phyloP scores from a whole-genome alignment of 108 stramenopile species.

The Cyclostephanos tholiformis region DNA sequence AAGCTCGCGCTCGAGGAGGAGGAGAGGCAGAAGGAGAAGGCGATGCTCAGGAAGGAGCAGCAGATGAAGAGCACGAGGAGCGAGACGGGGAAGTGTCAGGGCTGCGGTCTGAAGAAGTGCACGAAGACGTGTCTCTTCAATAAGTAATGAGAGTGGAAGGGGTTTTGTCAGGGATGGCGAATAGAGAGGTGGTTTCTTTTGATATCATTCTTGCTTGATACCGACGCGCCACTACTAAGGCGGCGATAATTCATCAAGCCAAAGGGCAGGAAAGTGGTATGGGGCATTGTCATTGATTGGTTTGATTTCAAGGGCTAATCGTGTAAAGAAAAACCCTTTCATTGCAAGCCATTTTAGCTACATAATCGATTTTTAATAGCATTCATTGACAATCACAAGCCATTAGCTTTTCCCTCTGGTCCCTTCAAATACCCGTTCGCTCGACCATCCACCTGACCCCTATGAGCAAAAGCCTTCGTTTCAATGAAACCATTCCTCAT shows the following conservation, averaged over 20 bases:
- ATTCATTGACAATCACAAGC: neutral
- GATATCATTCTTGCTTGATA: neutral
- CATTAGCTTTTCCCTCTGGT: slow-evolving; percentile 12
- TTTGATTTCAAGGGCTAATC: neutral
- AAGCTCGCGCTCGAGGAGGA: slow-evolving; percentile 62
- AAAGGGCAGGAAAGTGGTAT: neutral
- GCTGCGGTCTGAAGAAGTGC: slow-evolving; percentile 90
- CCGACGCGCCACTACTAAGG: neutral
- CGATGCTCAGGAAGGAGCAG: slow-evolving; percentile 67
- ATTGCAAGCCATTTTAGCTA: no score
- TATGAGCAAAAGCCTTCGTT: slow-evolving; percentile 79
- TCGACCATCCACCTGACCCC: slow-evolving; percentile 70
- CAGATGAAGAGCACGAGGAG: slow-evolving; percentile 74
- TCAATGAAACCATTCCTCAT: slow-evolving; percentile 76
- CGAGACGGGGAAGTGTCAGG: slow-evolving; percentile 79
- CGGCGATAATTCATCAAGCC: neutral
- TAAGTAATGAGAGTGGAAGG: slow-evolving; percentile 4
- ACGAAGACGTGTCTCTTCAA: slow-evolving; percentile 82
- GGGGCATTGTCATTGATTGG: neutral
- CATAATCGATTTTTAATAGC: no score
- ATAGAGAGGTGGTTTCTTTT: no score
- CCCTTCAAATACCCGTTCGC: slow-evolving; percentile 38
- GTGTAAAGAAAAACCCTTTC: no score
- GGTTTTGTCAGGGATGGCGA: neutral
- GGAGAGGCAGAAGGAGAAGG: slow-evolving; percentile 63